A percentile compares a stretch with the other conserved stretches of the same genome.
These are phyloP conservation scores for Rhizophora apiculata DNA, from an alignment of 345 rosid species.

Conservation along the genomic window DNA sequence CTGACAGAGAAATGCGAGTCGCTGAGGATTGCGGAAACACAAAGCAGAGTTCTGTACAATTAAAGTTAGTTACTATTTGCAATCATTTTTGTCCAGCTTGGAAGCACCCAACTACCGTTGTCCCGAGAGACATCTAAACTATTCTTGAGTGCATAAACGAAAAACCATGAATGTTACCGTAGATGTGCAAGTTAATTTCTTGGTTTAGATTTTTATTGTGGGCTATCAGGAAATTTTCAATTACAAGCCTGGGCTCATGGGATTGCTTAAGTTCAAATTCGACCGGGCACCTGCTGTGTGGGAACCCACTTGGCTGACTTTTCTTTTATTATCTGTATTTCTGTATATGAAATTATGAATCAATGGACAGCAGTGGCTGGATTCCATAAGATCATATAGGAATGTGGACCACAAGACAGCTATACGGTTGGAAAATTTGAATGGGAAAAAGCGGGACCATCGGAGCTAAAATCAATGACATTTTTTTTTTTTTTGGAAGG, in stretches of 20 bases:
- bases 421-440: not conserved
- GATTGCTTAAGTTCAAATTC: not conserved
- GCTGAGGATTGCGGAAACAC: slow-evolving; percentile 24
- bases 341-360: too few species aligned
- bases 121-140: slow-evolving; percentile 2
- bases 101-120: slow-evolving; percentile 30
- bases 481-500: too few species aligned
- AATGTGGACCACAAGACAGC: not conserved
- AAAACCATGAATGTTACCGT: too few species aligned
- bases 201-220: too few species aligned
- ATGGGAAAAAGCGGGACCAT: not conserved
- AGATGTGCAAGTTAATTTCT: too few species aligned
- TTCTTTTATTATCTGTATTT: not conserved
- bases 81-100: slow-evolving; percentile 34
- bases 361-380: not conserved
- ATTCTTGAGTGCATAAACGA: not conserved
- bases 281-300: not conserved
- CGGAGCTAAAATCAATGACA: not conserved
- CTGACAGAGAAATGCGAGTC: slow-evolving; percentile 16
- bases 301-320: not conserved
- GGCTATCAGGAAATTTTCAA: too few species aligned
- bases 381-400: not conserved
- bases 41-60: slow-evolving; percentile 38
- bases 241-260: not conserved
- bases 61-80: slow-evolving; percentile 36